Percentiles rank a stretch among this genome's conserved stretches.
These are phyloP conservation scores for Canariomyces notabilis DNA, from an alignment of 2,329 filamentous ascomycete genomes.

Conservation along the genomic window DNA sequence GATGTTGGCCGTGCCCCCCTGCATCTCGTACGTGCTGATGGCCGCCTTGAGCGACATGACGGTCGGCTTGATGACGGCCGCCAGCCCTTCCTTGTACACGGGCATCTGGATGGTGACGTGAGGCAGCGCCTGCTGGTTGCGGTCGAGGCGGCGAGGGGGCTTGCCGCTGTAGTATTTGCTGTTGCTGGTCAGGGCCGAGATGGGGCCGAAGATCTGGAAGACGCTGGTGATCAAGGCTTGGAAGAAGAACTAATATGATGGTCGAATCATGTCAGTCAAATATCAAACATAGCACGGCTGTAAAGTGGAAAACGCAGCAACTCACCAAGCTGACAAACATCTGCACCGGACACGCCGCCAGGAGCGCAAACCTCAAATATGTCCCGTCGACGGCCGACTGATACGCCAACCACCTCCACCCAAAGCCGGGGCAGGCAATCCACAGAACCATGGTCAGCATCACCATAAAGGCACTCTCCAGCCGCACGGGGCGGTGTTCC, in stretches of 20 bases:
- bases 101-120: constrained; percentile 47
- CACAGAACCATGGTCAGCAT: constrained; percentile 49
- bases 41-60: constrained; percentile 52
- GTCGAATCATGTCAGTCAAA: no score
- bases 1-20: constrained; percentile 63
- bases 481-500: constrained; percentile 44
- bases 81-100: constrained; percentile 45
- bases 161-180: constrained; percentile 42
- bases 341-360: constrained; percentile 48
- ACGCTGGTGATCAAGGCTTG: constrained; percentile 45
- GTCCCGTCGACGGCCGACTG: constrained; percentile 49
- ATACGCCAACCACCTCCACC: constrained; percentile 50
- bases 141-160: constrained; percentile 33
- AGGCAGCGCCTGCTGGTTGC: constrained; percentile 38
- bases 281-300: no score
- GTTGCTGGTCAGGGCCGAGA: constrained; percentile 40
- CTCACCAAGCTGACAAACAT: constrained; percentile 52
- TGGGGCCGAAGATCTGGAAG: constrained; percentile 47
- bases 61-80: constrained; percentile 49
- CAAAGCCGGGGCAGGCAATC: constrained; percentile 49
- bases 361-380: constrained; percentile 50
- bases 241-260: constrained; percentile 45
- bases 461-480: constrained; percentile 52
- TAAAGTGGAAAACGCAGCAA: no score
- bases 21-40: constrained; percentile 54